A percentile compares a stretch with the other conserved stretches of the same genome.
Evolutionary conservation across 257 asterid genomes (phyloP).

Genomic region (Rauvolfia tetraphylla): DNA sequence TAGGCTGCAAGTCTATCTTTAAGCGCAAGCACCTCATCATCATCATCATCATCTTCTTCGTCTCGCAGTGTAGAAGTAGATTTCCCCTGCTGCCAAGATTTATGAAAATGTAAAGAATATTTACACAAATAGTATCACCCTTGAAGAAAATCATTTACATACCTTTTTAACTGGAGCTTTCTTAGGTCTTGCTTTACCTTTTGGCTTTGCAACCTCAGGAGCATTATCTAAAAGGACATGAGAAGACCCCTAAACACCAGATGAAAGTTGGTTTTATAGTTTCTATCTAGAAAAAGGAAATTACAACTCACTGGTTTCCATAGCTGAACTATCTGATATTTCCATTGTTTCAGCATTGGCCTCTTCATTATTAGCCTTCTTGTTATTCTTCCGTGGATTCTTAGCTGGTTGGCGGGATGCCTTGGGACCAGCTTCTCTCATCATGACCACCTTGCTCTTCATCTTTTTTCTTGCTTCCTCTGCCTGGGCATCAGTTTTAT

Average conservation of each 20-base stretch:
- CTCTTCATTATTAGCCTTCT: conserved; percentile 44
- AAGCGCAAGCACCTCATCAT: conserved; percentile 61
- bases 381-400: conserved; percentile 49
- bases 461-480: conserved; percentile 39
- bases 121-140: not conserved
- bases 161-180: conserved; percentile 81
- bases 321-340: conserved; percentile 33
- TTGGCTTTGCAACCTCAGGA: conserved; percentile 52
- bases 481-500: conserved; percentile 32
- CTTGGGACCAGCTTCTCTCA: conserved; percentile 25
- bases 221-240: conserved; percentile 34
- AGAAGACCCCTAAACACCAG: not conserved
- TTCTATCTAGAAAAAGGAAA: not conserved
- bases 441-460: conserved; percentile 34
- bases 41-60: conserved; percentile 39
- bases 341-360: conserved; percentile 55
- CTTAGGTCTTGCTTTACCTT: conserved; percentile 60
- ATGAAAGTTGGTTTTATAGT: too few species aligned
- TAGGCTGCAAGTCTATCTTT: conserved; percentile 78
- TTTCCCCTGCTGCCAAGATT: conserved; percentile 41
- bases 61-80: conserved; percentile 16
- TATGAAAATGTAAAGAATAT: not conserved
- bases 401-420: conserved; percentile 33
- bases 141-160: not conserved
- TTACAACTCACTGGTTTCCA: conserved; percentile 49